These are phyloP conservation scores for Aristolochia californica DNA, from an alignment of 164 flowering plant genomes.

Conservation along the genomic window DNA sequence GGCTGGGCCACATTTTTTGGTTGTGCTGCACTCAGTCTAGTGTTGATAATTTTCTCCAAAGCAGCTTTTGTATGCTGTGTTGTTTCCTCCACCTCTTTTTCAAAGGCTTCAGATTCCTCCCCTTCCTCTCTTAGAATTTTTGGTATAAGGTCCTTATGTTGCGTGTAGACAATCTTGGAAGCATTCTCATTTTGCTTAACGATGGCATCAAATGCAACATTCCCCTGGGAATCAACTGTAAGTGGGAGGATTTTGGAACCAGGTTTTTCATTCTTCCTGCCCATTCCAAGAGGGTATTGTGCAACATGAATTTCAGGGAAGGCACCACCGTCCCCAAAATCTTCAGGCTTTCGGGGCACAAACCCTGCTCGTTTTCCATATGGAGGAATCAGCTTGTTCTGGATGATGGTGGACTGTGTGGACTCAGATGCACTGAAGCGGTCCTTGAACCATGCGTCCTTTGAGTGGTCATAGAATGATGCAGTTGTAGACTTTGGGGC, in stretches of 20 bases:
- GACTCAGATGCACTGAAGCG: slow-evolving; percentile 38
- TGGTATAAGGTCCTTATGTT: slow-evolving; percentile 69
- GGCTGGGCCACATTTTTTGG: slow-evolving; percentile 72
- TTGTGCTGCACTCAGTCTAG: slow-evolving; percentile 63
- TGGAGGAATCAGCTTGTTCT: slow-evolving; percentile 43
- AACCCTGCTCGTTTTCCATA: slow-evolving; percentile 65
- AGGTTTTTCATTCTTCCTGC: slow-evolving; percentile 42
- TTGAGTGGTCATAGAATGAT: slow-evolving; percentile 59
- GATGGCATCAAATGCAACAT: slow-evolving; percentile 76
- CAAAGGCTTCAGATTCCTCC: slow-evolving; percentile 25
- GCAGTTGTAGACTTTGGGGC: slow-evolving; percentile 40
- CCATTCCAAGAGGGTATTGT: slow-evolving; percentile 90
- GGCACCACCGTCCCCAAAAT: slow-evolving; percentile 93
- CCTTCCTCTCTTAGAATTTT: slow-evolving; percentile 25
- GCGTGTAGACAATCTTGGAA: slow-evolving; percentile 69
- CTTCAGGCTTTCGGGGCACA: slow-evolving; percentile 65
- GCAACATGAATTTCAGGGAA: slow-evolving; percentile 90
- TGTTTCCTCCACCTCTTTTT: slow-evolving; percentile 63
- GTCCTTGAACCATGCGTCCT: slow-evolving; percentile 82
- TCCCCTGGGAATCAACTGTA: slow-evolving; percentile 70
- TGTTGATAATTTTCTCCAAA: slow-evolving; percentile 81
- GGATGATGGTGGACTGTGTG: slow-evolving; percentile 19
- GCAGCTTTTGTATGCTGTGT: slow-evolving; percentile 52
- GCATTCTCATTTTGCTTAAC: slow-evolving; percentile 81
- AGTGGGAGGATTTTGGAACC: slow-evolving; percentile 63